These are phyloP conservation scores for Coprinopsis cinerea DNA, from an alignment of 768 basidiomycete genomes.

Conservation along the genomic window DNA sequence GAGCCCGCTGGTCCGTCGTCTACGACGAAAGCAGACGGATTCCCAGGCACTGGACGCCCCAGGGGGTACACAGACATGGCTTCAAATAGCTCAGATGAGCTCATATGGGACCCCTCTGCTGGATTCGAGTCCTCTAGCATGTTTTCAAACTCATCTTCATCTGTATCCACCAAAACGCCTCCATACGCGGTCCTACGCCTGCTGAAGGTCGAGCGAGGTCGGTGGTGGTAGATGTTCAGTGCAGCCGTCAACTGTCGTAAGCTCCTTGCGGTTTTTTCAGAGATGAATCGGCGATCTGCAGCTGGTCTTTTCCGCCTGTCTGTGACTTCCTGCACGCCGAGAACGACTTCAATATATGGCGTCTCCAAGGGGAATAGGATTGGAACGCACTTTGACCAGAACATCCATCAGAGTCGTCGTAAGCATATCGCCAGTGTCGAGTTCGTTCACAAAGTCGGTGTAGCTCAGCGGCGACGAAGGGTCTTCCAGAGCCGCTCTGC, in stretches of 20 bases:
- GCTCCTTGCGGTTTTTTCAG: conserved; percentile 60
- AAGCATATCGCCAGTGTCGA: conserved; percentile 77
- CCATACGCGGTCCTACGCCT: background rate
- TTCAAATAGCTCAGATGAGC: conserved; percentile 61
- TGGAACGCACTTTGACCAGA: conserved; percentile 61
- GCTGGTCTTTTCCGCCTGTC: conserved; percentile 58
- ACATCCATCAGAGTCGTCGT: conserved; percentile 71
- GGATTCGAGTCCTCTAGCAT: conserved; percentile 32
- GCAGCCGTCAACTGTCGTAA: conserved; percentile 52
- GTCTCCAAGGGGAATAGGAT: background rate
- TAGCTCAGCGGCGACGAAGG: conserved; percentile 48
- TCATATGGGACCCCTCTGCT: conserved; percentile 47
- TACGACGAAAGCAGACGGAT: conserved; percentile 2
- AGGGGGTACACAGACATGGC: conserved; percentile 25
- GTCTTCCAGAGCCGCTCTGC: conserved; percentile 61
- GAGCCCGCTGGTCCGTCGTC: background rate
- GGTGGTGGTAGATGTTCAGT: conserved; percentile 47
- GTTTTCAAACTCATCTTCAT: conserved; percentile 57
- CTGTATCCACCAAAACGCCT: conserved; percentile 62
- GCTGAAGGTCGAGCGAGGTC: conserved; percentile 18
- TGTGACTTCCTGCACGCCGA: conserved; percentile 56
- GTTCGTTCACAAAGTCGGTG: conserved; percentile 68
- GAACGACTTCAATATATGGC: background rate
- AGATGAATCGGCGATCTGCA: conserved; percentile 56
- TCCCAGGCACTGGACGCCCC: background rate